These are phyloP conservation scores for Venturia nashicola DNA, from an alignment of 2,329 filamentous ascomycete species.

Conservation along the genomic window DNA sequence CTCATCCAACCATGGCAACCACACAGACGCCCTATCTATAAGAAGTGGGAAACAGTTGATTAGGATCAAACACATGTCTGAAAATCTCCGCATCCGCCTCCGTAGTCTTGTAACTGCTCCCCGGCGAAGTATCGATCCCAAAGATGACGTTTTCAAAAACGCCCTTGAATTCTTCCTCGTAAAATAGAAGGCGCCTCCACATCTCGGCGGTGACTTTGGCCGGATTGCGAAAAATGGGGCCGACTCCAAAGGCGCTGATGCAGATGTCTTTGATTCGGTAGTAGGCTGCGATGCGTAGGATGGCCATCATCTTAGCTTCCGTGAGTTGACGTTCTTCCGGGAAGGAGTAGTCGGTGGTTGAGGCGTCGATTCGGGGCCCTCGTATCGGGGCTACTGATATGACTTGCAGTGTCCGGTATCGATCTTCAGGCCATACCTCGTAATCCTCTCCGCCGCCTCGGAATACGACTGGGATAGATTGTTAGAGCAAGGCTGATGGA, in stretches of 20 bases:
- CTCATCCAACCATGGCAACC: too few relatives aligned
- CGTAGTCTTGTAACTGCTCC: slow-evolving; percentile 5
- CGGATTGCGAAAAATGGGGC: slow-evolving; percentile 33
- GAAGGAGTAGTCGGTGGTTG: slow-evolving; percentile 60
- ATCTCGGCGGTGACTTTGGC: slow-evolving; percentile 29
- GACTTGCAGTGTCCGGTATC: slow-evolving; percentile 50
- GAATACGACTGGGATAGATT: slow-evolving; percentile 46
- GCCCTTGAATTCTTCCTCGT: slow-evolving; percentile 31
- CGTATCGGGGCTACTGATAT: slow-evolving; percentile 61
- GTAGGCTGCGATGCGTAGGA: slow-evolving; percentile 52
- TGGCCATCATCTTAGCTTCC: slow-evolving; percentile 58
- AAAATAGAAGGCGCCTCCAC: slow-evolving; percentile 31
- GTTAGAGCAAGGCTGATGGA: neutral
- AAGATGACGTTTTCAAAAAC: slow-evolving; percentile 33
- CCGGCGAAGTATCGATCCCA: slow-evolving; percentile 25
- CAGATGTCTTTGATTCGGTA: slow-evolving; percentile 28
- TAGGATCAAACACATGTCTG: slow-evolving; percentile 23
- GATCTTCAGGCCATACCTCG: slow-evolving; percentile 31
- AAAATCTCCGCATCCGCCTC: slow-evolving; percentile 9
- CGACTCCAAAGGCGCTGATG: slow-evolving; percentile 31
- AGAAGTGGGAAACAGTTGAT: slow-evolving; percentile 24
- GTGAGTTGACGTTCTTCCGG: slow-evolving; percentile 58
- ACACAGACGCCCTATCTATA: slow-evolving; percentile 12
- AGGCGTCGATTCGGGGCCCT: slow-evolving; percentile 59
- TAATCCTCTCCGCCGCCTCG: slow-evolving; percentile 56